These are phyloP conservation scores for Neurospora sp. DNA, from an alignment of 495 filamentous ascomycete genomes.

Conservation along the genomic window DNA sequence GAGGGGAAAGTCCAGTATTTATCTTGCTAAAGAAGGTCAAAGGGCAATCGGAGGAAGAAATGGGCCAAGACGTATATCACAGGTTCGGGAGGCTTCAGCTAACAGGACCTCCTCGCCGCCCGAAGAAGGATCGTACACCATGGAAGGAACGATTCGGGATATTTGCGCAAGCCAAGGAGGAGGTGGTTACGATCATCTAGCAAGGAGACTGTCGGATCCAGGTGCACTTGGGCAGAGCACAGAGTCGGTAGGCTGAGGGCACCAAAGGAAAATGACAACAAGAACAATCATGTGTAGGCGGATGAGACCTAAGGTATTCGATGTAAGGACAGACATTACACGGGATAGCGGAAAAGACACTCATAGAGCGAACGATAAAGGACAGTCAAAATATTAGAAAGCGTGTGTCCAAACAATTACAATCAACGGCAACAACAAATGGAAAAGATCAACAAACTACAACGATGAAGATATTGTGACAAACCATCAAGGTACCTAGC, in stretches of 20 bases:
- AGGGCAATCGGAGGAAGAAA: not conserved
- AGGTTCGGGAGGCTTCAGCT: not conserved
- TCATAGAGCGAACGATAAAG: not conserved
- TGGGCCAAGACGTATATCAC: not conserved
- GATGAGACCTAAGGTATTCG: not conserved
- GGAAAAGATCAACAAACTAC: too few relatives aligned
- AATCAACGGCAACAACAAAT: too few relatives aligned
- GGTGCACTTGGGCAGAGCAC: not conserved
- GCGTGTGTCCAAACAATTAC: not conserved
- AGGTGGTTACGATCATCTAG: not conserved
- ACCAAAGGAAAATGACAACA: not conserved
- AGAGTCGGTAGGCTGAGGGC: not conserved
- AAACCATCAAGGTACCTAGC: too few relatives aligned
- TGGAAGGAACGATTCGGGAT: not conserved
- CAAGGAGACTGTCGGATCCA: not conserved
- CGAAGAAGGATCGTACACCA: accelerated
- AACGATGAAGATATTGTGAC: too few relatives aligned
- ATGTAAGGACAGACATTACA: not conserved
- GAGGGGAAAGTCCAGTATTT: not conserved
- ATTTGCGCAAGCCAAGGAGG: not conserved
- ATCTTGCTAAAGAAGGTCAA: not conserved
- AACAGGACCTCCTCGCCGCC: not conserved
- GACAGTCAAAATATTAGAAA: accelerated
- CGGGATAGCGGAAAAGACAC: not conserved
- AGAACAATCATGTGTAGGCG: not conserved